phyloP scores from a whole-genome alignment of 768 basidiomycete genomes.

The Panus rudis region DNA sequence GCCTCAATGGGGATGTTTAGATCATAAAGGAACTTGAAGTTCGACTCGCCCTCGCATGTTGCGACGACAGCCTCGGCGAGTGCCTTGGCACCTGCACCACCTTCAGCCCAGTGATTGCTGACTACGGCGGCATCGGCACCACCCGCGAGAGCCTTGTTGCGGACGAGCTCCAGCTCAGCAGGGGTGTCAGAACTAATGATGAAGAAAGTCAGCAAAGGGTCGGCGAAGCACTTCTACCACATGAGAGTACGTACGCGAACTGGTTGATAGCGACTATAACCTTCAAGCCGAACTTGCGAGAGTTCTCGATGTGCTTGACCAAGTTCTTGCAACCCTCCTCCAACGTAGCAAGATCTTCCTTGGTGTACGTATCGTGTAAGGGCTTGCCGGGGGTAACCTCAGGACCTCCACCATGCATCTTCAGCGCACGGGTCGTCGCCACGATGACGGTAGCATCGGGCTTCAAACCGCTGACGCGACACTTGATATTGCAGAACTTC shows the following conservation, averaged over 20 bases:
- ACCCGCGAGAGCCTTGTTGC: constrained; percentile 67
- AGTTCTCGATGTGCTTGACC: constrained; percentile 89
- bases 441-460: constrained; percentile 96
- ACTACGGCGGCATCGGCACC: constrained; percentile 95
- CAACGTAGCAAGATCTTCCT: constrained; percentile 85
- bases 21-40: constrained; percentile 93
- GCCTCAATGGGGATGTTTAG: constrained; percentile 74
- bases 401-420: constrained; percentile 99
- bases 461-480: constrained; percentile 83
- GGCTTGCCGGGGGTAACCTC: constrained; percentile 95
- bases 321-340: constrained; percentile 92
- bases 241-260: constrained; percentile 85
- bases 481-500: constrained; percentile 99
- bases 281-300: constrained; percentile 93
- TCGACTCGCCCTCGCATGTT: constrained; percentile 73
- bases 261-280: constrained; percentile 94
- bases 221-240: too few species aligned
- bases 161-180: constrained; percentile 83
- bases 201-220: background rate
- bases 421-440: constrained; percentile 93
- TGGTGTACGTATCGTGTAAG: constrained; percentile 87
- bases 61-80: constrained; percentile 90
- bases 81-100: constrained; percentile 82
- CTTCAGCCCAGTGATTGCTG: constrained; percentile 96
- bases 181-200: constrained; percentile 70